These are phyloP conservation scores for Lactarius trivialis DNA, from an alignment of 768 basidiomycete species.

Conservation along the genomic window DNA sequence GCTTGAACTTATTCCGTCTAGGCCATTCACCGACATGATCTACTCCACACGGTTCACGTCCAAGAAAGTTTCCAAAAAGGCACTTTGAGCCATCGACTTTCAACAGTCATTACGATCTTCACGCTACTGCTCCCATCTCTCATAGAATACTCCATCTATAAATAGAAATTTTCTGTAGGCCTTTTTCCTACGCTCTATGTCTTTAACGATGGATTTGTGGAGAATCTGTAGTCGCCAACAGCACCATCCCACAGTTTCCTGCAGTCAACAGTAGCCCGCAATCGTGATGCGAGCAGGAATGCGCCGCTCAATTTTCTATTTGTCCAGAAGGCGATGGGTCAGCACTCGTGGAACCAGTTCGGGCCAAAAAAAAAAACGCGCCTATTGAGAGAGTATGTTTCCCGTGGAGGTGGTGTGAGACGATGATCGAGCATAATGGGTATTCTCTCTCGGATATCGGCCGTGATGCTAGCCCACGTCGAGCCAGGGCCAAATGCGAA, in stretches of 20 bases:
- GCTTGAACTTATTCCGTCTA: not conserved
- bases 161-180: conserved; percentile 5
- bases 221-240: conserved; percentile 36
- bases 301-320: conserved; percentile 74
- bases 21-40: conserved; percentile 77
- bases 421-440: conserved; percentile 87
- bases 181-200: not conserved
- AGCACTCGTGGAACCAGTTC: not conserved
- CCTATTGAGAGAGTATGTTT: conserved; percentile 94
- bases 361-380: conserved; percentile 29
- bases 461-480: conserved; percentile 64
- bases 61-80: conserved; percentile 25
- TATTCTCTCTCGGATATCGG: conserved; percentile 70
- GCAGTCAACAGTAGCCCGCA: conserved; percentile 71
- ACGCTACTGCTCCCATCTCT: not conserved
- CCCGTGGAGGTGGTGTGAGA: conserved; percentile 85
- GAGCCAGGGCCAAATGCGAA: conserved; percentile 73
- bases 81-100: conserved; percentile 24
- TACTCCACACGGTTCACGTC: conserved; percentile 49
- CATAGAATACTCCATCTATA: not conserved
- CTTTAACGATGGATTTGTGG: conserved; percentile 16
- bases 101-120: conserved; percentile 10
- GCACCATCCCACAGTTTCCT: conserved; percentile 69
- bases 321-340: not conserved
- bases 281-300: conserved; percentile 69